Conservation (phyloP, 805 yeast genomes). For the Saturnispora saitoi region DNA sequence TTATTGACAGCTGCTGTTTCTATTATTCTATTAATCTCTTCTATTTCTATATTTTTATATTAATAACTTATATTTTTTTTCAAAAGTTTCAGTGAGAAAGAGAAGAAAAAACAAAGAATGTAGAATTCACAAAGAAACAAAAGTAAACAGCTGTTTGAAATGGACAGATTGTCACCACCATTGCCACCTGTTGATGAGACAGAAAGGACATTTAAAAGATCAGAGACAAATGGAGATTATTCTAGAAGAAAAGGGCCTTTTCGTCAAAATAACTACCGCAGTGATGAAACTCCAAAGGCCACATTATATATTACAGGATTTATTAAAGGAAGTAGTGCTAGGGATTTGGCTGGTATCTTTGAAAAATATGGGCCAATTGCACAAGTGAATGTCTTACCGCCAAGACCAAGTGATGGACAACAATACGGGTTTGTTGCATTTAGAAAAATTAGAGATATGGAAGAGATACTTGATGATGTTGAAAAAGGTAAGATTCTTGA, state of each 20-base stretch:
- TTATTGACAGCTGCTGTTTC: no score
- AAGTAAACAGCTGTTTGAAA: no score
- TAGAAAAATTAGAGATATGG: slow-evolving; percentile 43
- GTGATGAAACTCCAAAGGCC: slow-evolving; percentile 15
- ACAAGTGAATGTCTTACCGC: slow-evolving; percentile 55
- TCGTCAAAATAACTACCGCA: neutral
- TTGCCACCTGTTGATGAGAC: neutral
- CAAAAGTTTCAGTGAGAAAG: no score
- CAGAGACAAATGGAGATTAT: neutral
- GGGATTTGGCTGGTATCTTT: slow-evolving; percentile 49
- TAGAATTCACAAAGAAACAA: no score
- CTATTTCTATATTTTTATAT: no score
- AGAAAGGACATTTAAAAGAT: neutral
- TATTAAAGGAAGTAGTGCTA: slow-evolving; percentile 43
- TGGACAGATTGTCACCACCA: no score
- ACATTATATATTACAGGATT: slow-evolving; percentile 33
- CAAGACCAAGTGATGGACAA: slow-evolving; percentile 48
- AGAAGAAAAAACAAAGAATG: no score
- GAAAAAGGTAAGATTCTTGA: slow-evolving; percentile 26
- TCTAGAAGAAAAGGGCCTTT: neutral
- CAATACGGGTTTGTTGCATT: slow-evolving; percentile 61
- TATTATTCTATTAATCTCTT: no score
- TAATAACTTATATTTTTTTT: no score
- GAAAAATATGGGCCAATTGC: slow-evolving; percentile 53
- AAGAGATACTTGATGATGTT: slow-evolving; percentile 40